Conservation (phyloP, 371 early-diverging fungal genomes). For the Apophysomyces elegans region DNA sequence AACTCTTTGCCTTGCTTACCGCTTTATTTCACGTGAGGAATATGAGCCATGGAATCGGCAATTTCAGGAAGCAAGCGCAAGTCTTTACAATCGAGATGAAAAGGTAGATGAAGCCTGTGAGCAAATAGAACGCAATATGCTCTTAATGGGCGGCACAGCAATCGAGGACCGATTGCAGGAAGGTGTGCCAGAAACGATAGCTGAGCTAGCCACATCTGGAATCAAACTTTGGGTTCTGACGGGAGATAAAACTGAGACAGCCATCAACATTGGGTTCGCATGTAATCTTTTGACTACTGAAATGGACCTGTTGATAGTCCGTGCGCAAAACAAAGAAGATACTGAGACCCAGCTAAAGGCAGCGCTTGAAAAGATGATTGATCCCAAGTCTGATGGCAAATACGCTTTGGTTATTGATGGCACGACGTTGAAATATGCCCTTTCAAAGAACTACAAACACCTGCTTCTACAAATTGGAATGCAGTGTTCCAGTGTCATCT, state of each 20-base stretch:
- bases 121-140: constrained; percentile 73
- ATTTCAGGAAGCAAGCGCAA: constrained; percentile 79
- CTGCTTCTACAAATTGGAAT: constrained; percentile 70
- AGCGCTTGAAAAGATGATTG: constrained; percentile 27
- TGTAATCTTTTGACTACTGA: constrained; percentile 72
- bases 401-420: constrained; percentile 92
- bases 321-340: constrained; percentile 63
- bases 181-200: constrained; percentile 94
- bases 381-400: not conserved
- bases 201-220: constrained; percentile 84
- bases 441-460: constrained; percentile 60
- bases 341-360: constrained; percentile 50
- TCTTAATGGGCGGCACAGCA: constrained; percentile 85
- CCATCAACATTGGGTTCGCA: constrained; percentile 93
- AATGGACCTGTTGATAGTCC: constrained; percentile 72
- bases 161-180: constrained; percentile 94
- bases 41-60: constrained; percentile 80
- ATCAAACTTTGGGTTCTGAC: constrained; percentile 98
- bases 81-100: constrained; percentile 79
- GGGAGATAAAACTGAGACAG: constrained; percentile 99
- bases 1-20: constrained; percentile 85
- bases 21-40: constrained; percentile 73
- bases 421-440: constrained; percentile 78
- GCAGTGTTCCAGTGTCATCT: constrained; percentile 76
- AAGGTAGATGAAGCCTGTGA: constrained; percentile 83